Evolutionary conservation across 371 early-diverging fungal genomes (phyloP).

Genomic region (Batkoa obscura): DNA sequence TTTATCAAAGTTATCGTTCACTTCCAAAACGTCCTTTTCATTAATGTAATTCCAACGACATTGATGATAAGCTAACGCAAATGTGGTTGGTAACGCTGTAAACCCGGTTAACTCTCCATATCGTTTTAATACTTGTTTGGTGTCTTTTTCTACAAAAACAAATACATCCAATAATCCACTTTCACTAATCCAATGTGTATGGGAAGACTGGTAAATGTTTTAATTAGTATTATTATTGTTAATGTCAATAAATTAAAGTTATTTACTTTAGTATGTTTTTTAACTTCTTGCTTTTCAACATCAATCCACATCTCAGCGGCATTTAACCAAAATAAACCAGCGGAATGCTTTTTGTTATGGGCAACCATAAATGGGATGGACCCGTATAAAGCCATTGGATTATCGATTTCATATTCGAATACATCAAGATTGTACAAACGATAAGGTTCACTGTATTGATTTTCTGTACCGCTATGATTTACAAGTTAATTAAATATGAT

Average conservation of each 20-base stretch:
- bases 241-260: not conserved
- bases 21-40: slow-evolving; percentile 58
- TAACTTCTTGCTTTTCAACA: slow-evolving; percentile 28
- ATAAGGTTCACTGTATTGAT: slow-evolving; percentile 75
- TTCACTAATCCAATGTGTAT: slow-evolving; percentile 89
- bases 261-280: slow-evolving; percentile 11
- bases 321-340: slow-evolving; percentile 79
- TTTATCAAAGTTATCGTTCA: slow-evolving; percentile 61
- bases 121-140: slow-evolving; percentile 46
- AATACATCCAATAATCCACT: slow-evolving; percentile 78
- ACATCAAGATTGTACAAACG: slow-evolving; percentile 96
- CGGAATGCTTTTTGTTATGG: slow-evolving; percentile 38
- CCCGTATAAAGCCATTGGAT: slow-evolving; percentile 90
- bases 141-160: slow-evolving; percentile 66
- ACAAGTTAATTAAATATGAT: not conserved
- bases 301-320: slow-evolving; percentile 96
- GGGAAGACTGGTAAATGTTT: too few species aligned
- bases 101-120: slow-evolving; percentile 62
- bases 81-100: slow-evolving; percentile 69
- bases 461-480: slow-evolving; percentile 31
- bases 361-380: slow-evolving; percentile 84
- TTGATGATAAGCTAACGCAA: slow-evolving; percentile 85
- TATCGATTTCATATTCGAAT: slow-evolving; percentile 86
- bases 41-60: slow-evolving; percentile 87
- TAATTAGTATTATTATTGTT: not conserved